A percentile compares a stretch with the other conserved stretches of the same genome.
Evolutionary conservation across 2,329 filamentous ascomycete genomes (phyloP).

Genomic region (Dactylella cylindrospora): DNA sequence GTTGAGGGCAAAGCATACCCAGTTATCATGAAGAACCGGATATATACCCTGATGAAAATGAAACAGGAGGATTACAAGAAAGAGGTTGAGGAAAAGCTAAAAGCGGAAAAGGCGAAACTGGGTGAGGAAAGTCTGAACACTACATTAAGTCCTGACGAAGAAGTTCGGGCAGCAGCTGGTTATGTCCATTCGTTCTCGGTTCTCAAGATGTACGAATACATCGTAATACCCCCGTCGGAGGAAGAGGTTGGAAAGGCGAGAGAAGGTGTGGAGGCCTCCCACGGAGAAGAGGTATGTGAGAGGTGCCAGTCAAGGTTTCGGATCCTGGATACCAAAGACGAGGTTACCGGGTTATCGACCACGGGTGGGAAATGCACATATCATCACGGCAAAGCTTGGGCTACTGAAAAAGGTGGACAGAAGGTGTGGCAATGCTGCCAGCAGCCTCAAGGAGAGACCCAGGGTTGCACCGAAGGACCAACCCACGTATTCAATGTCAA

Average conservation of each 20-base stretch:
- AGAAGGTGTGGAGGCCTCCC: slow-evolving; percentile 65
- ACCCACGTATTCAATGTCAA: slow-evolving; percentile 87
- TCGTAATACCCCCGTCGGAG: slow-evolving; percentile 66
- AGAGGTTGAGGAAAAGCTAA: slow-evolving; percentile 56
- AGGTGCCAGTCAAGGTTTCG: slow-evolving; percentile 84
- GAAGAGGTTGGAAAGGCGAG: slow-evolving; percentile 68
- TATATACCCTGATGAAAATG: slow-evolving; percentile 77
- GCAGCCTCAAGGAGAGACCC: slow-evolving; percentile 68
- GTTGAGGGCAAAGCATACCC: slow-evolving; percentile 71
- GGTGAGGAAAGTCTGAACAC: slow-evolving; percentile 61
- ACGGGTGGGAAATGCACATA: slow-evolving; percentile 76
- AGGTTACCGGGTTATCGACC: slow-evolving; percentile 71
- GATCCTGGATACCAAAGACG: slow-evolving; percentile 76
- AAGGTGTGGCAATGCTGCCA: slow-evolving; percentile 78
- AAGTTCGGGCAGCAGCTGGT: slow-evolving; percentile 65
- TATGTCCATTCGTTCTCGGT: slow-evolving; percentile 66
- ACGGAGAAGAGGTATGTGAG: slow-evolving; percentile 85
- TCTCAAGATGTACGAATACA: slow-evolving; percentile 73
- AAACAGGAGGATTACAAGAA: slow-evolving; percentile 69
- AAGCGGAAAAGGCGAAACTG: slow-evolving; percentile 44
- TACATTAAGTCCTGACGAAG: slow-evolving; percentile 67
- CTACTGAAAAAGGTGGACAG: slow-evolving; percentile 58
- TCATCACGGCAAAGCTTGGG: slow-evolving; percentile 71
- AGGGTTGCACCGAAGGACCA: slow-evolving; percentile 70
- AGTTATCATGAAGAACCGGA: slow-evolving; percentile 79